Base-by-base conservation (phyloP, 345 rosid species). In the Cardiospermum halicacabum region DNA sequence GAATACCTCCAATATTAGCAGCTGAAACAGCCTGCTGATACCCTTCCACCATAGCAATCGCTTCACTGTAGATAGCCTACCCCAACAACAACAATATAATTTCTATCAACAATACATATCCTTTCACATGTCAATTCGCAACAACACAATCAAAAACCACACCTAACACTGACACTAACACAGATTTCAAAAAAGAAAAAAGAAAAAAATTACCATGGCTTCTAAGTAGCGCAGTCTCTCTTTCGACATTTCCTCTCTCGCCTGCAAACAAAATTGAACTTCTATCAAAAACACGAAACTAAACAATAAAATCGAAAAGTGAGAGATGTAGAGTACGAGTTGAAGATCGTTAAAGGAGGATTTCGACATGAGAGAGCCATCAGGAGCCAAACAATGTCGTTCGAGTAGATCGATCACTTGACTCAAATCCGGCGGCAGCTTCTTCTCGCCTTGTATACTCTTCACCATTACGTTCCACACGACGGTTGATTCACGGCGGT, bases 341-440 rank as follows among this genome's bases (percentile, higher is more conserved):
- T 91, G 99, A 57, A 94, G 96, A 72, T 94, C 97, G 72, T 67
- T 61, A 83, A 72, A 87, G 24, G 89, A 75, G 50, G 99, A 84
- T 85, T 89, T 94, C 78, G 97, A 85, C 67, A 91, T 84, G 57
- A 91, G 89, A 78, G 99, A 91, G 74, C 91, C 99, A 72, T 89
- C 99, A 36, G 99, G 85, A 54, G 92, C 95, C 74, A 91, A 79
- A 69, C 99, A 91, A 70, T 91, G 99, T 53, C 99, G 96, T 76
- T 94, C 97, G 62, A 94, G 80, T 83, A 87, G 97, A 83, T 94
- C 97, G 72, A 91, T 85, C 78, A 91, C 76, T 68, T 82, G 91
- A 51, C 40, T 66, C 30, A 94, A 87, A 63, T 94, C 99, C 11
- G 91, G 78, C 70, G 95, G 91, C 18, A 94, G 72, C 67, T 77